A percentile compares a stretch with the other conserved stretches of the same genome.
Evolutionary conservation across 441 rosid genomes (phyloP).

Genomic region (Arabidopsis hybrid): DNA sequence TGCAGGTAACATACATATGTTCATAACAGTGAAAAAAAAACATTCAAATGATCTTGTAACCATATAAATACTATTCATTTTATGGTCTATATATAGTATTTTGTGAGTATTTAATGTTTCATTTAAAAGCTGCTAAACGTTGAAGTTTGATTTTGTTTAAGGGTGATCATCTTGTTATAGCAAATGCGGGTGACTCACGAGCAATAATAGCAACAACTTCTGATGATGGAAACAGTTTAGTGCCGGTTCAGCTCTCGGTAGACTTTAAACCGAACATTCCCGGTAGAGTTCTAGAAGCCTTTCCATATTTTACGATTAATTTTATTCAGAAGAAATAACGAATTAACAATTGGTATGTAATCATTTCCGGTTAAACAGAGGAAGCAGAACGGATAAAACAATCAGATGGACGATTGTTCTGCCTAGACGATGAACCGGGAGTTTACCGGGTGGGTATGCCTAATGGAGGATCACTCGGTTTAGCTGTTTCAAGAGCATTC

Average conservation of each 20-base stretch:
- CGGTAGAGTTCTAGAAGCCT: constrained; percentile 46
- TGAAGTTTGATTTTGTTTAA: not conserved
- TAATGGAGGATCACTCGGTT: constrained; percentile 63
- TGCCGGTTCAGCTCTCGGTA: constrained; percentile 77
- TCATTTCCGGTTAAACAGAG: constrained; percentile 52
- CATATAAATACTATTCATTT: constrained; percentile 5
- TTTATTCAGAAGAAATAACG: not conserved
- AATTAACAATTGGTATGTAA: not conserved
- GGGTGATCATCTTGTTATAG: constrained; percentile 61
- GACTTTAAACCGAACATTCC: constrained; percentile 90
- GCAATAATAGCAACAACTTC: constrained; percentile 76
- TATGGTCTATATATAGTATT: not conserved
- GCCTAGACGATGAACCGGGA: constrained; percentile 85
- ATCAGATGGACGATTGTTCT: constrained; percentile 69
- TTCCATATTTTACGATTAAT: not conserved
- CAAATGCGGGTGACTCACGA: constrained; percentile 91
- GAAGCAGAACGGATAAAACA: constrained; percentile 81
- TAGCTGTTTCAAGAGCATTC: constrained; percentile 88
- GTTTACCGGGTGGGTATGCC: constrained; percentile 86
- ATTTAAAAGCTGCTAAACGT: not conserved
- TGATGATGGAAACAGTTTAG: constrained; percentile 59
- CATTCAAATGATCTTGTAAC: too few species aligned
- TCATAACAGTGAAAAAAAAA: too few species aligned
- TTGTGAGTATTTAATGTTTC: not conserved
- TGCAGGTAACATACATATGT: constrained; percentile 62